These are phyloP conservation scores for Diplodia corticola DNA, from an alignment of 2,329 filamentous ascomycete species.

Conservation along the genomic window DNA sequence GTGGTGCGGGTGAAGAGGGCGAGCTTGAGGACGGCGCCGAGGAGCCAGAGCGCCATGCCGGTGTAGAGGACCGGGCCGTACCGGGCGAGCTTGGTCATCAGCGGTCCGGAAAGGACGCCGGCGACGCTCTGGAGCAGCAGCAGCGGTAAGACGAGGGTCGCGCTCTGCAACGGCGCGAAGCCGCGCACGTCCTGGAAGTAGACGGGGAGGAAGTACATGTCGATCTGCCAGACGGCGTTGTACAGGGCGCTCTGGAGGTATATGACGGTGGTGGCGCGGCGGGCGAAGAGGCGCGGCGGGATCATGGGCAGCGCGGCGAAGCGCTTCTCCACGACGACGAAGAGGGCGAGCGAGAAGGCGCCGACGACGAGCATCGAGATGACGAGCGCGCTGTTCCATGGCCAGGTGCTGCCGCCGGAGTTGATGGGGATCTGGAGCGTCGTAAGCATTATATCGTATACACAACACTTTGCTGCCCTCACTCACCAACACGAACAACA, in stretches of 20 bases:
- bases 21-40: conserved; percentile 32
- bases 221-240: not conserved
- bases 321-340: not conserved
- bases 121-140: conserved; percentile 30
- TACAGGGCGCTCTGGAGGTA: not conserved
- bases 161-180: conserved; percentile 25
- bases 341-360: not conserved
- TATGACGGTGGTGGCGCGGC: not conserved
- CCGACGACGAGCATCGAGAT: conserved; percentile 2
- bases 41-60: conserved; percentile 30
- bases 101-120: conserved; percentile 23
- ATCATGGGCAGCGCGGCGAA: conserved; percentile 1
- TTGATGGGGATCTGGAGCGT: conserved; percentile 1
- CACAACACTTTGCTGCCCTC: no score
- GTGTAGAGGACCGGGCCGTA: conserved; percentile 28
- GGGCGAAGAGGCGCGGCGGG: not conserved
- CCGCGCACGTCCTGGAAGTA: conserved; percentile 45
- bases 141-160: conserved; percentile 30
- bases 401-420: not conserved
- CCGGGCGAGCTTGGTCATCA: conserved; percentile 29
- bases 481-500: not conserved
- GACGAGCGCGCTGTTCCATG: not conserved
- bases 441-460: no score
- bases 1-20: conserved; percentile 29
- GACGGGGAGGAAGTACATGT: conserved; percentile 38